A percentile compares a stretch with the other conserved stretches of the same genome.
Evolutionary conservation across 371 early-diverging fungal genomes (phyloP).

Genomic region (Encephalitozoon cuniculi): DNA sequence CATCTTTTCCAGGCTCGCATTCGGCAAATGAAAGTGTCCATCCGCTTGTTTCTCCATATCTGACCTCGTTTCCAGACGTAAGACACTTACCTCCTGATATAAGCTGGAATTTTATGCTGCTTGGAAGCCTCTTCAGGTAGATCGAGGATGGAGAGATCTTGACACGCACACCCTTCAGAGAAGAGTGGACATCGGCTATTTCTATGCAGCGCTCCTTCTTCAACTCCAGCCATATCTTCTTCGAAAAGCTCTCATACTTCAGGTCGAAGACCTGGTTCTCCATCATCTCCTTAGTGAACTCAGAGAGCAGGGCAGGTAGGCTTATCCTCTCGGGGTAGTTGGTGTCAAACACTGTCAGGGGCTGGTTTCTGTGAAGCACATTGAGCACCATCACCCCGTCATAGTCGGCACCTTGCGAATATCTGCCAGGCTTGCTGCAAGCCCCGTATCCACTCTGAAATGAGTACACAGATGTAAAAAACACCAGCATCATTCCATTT

Average conservation of each 20-base stretch:
- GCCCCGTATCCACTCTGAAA: neutral
- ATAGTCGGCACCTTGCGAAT: neutral
- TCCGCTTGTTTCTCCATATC: neutral
- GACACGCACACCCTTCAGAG: neutral
- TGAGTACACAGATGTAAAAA: neutral
- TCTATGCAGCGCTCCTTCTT: neutral
- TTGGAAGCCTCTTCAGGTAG: neutral
- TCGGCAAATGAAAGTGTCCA: neutral
- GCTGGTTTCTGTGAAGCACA: neutral
- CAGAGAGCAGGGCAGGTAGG: constrained; percentile 3
- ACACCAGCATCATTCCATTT: neutral
- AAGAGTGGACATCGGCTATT: neutral
- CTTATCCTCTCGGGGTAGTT: neutral
- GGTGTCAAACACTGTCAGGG: constrained; percentile 8
- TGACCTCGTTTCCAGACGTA: neutral
- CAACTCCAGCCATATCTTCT: neutral
- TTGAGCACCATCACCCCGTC: constrained; percentile 24
- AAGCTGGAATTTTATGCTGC: constrained; percentile 2
- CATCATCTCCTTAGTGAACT: neutral
- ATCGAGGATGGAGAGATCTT: neutral
- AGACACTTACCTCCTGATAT: constrained; percentile 9
- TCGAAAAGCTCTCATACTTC: constrained; percentile 1
- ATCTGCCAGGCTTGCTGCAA: neutral
- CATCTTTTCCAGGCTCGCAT: neutral
- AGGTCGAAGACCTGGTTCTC: constrained; percentile 7